Evolutionary conservation across 257 asterid genomes (phyloP), one percentile per base, ranked within the genome.

Genomic region (Plantago elongata): DNA sequence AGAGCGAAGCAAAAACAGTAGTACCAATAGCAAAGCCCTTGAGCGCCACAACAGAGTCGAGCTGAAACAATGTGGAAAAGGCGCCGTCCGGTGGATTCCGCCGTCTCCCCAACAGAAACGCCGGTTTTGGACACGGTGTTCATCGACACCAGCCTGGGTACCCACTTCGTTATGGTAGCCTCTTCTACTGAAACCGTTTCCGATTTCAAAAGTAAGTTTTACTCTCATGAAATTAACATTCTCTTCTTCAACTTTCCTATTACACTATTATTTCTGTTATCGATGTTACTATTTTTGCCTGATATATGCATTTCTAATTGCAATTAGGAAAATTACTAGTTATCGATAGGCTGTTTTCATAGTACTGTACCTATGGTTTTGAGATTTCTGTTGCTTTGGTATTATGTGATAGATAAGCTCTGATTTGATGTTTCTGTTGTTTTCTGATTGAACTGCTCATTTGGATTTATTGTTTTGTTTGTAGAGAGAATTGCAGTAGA

Each of bases 121-220:
- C 34, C 73, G 51, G 74, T 54, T 18, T 47, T 58, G 75, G 52
- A 49, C 37, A 54, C 81, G 0, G 76, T 79, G 51, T 85, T 77
- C 81, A 61, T 90, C 9, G 89, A 82, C 45, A 90, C 96, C 72
- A 84, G 72, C 72, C 79, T 90, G 60, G 84, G 73, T 54, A 88
- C 98, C 14, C 86, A 71, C 77, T 63, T 84, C 46, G 85, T 76
- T 22, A 27, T 80, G 72, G 63, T 49, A 55, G 71, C 78, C 52
- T 69, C 72, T 54, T 18, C 57, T 47, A 71, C 83, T 15, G 98
- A 86, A 30, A 79, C 88, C 5, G 76, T 75, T 61, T 69, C 75
- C 3, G 77, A 80, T 64, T 71, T 88, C 77, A 90, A 74, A 82
- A 71, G 98, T 82, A 81, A 50, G 7, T 34, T 8, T 22, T 64